Percentiles rank a stretch among this genome's conserved stretches.
phyloP scores from a whole-genome alignment of 1,139 yeast genomes.

The Hanseniaspora uvarum region DNA sequence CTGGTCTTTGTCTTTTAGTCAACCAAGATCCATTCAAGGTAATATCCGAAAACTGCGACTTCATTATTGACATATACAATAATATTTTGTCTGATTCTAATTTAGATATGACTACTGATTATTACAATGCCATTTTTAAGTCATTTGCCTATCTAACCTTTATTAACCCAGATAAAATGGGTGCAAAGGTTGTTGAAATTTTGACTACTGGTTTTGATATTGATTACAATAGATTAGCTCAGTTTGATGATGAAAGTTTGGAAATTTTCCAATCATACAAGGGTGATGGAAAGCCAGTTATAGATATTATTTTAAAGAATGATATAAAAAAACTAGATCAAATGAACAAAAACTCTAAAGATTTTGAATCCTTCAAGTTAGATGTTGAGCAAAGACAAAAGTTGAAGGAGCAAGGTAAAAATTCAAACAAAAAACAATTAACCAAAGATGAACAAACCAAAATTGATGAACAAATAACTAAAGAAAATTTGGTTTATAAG shows the following conservation, averaged over 20 bases:
- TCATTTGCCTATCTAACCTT: constrained; percentile 61
- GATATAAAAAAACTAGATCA: constrained; percentile 33
- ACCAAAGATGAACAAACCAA: constrained; percentile 65
- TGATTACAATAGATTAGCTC: constrained; percentile 24
- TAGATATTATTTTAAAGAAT: constrained; percentile 46
- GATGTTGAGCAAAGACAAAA: constrained; percentile 74
- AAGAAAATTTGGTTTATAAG: constrained; percentile 49
- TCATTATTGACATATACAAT: constrained; percentile 33
- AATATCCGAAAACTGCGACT: constrained; percentile 36
- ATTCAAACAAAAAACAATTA: constrained; percentile 41
- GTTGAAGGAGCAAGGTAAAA: constrained; percentile 43
- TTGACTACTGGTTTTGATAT: constrained; percentile 38
- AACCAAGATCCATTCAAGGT: constrained; percentile 56
- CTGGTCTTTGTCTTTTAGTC: constrained; percentile 57
- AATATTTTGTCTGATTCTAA: constrained; percentile 26
- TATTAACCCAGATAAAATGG: constrained; percentile 52
- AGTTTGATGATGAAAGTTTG: constrained; percentile 38
- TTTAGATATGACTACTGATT: constrained; percentile 21
- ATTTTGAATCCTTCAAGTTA: constrained; percentile 82
- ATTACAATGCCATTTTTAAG: constrained; percentile 37
- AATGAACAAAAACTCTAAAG: constrained; percentile 55
- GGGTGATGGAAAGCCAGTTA: constrained; percentile 56
- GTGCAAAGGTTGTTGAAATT: constrained; percentile 41
- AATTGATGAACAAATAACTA: constrained; percentile 49
- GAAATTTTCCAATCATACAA: constrained; percentile 49